A percentile compares a stretch with the other conserved stretches of the same genome.
These are phyloP conservation scores for Ceratobasidium sp. DNA, from an alignment of 1,284 basidiomycete species.

Conservation along the genomic window DNA sequence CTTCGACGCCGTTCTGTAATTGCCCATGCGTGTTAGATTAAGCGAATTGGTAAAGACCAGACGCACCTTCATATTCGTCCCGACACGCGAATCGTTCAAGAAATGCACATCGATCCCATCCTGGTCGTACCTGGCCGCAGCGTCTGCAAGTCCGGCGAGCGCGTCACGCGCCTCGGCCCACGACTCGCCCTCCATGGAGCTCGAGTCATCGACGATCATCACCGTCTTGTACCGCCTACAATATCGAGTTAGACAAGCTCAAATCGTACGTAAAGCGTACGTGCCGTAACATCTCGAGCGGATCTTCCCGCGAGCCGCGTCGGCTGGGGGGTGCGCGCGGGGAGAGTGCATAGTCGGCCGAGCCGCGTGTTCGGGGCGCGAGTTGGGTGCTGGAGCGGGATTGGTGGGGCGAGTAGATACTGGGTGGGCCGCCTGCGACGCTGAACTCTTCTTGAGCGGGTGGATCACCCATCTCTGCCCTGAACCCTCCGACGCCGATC, in stretches of 20 bases:
- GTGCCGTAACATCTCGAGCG: slow-evolving; percentile 25
- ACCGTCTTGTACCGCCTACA: slow-evolving; percentile 60
- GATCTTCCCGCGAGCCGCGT: slow-evolving; percentile 26
- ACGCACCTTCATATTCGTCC: slow-evolving; percentile 44
- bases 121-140: slow-evolving; percentile 56
- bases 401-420: background rate
- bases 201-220: slow-evolving; percentile 65
- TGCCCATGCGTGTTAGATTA: slow-evolving; percentile 44
- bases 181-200: slow-evolving; percentile 59
- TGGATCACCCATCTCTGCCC: slow-evolving; percentile 4
- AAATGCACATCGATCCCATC: slow-evolving; percentile 63
- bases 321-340: slow-evolving; percentile 16
- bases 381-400: background rate
- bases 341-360: slow-evolving; percentile 1
- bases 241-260: slow-evolving; percentile 58
- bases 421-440: background rate
- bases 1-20: slow-evolving; percentile 51
- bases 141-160: slow-evolving; percentile 56
- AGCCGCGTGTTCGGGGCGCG: background rate
- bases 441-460: background rate
- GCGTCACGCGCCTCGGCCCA: slow-evolving; percentile 61
- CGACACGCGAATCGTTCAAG: slow-evolving; percentile 53
- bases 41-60: background rate
- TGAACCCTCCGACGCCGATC: slow-evolving; percentile 17
- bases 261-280: slow-evolving; percentile 6